Evolutionary conservation across 2,329 filamentous ascomycete genomes (phyloP).

Genomic region (Daldinia sp.): DNA sequence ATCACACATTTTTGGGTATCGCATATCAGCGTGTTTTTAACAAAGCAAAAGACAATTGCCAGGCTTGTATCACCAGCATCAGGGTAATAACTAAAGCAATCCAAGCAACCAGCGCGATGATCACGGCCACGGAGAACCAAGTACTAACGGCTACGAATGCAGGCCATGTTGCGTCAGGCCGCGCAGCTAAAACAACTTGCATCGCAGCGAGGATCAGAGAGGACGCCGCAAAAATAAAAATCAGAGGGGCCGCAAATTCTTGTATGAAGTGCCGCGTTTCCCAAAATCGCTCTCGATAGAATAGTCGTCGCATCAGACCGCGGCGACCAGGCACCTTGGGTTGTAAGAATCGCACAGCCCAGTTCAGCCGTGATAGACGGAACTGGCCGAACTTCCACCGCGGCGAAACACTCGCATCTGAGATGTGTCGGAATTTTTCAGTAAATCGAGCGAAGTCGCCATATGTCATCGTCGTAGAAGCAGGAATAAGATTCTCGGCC

Average conservation of each 20-base stretch:
- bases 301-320: not conserved
- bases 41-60: no score
- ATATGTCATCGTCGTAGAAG: not conserved
- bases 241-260: not conserved
- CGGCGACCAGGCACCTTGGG: not conserved
- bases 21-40: no score
- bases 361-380: not conserved
- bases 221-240: not conserved
- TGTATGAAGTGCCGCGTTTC: not conserved
- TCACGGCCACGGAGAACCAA: no score
- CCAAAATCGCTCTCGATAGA: not conserved
- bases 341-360: no score
- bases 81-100: not conserved
- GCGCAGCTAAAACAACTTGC: no score
- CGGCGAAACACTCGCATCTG: no score
- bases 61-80: no score
- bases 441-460: not conserved
- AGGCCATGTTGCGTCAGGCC: no score
- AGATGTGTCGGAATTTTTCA: no score
- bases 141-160: no score
- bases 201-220: not conserved
- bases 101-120: not conserved
- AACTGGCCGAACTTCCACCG: not conserved
- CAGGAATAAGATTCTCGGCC: not conserved
- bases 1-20: no score